Evolutionary conservation across 192 early-diverging fungal genomes (phyloP), one percentile per base, ranked within the genome.

Genomic region (Umbelopsis isabellina): DNA sequence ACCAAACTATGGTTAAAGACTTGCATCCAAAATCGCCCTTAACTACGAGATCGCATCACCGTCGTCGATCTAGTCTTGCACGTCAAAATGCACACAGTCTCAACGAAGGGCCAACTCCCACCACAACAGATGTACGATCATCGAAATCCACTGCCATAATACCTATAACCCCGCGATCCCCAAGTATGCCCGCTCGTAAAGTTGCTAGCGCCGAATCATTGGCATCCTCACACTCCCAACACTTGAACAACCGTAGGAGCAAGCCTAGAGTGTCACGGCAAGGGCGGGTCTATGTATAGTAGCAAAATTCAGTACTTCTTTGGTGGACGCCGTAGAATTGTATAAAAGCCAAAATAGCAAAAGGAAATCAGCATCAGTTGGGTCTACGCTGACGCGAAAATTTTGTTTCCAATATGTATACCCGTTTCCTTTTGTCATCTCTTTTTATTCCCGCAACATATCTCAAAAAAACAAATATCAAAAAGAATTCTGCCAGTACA

Each of bases 81-180:
- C 25, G 25, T 4, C 55, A 33, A 11, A 33, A 15, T 61, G 55
- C 2, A 12, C 3, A 61, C 2, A 61, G 30, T 9, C 53, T 58
- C 2, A 33, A 25, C 55, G 15, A 25, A 52, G 22, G 22, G 6
- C 21, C 25, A 52, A 10, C 21, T 30, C 27, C 27, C 25, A 9
- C 53, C 2, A 61, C 27, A 16, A n/a, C 15, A 15, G 55, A 61
- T 61, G 25, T 61, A 1, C 30, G 25, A 10, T 30, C 55, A n/a
- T 35, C 55, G 27, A 61, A 61, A 35, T 61, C 55, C 25, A 61
- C 55, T 12, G 55, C 55, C 16, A 35, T 61, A 61, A 33, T 35
- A 61, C 55, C 55, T n/a, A 61, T 30, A 18, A 12, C 30, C 11
- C 27, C 30, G 18, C 55, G 27, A 61, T 25, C 16, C 11, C 30